A percentile compares a stretch with the other conserved stretches of the same genome.
These are phyloP conservation scores for Erigeron canadensis DNA, from an alignment of 129 eudicot genomes.

Conservation along the genomic window DNA sequence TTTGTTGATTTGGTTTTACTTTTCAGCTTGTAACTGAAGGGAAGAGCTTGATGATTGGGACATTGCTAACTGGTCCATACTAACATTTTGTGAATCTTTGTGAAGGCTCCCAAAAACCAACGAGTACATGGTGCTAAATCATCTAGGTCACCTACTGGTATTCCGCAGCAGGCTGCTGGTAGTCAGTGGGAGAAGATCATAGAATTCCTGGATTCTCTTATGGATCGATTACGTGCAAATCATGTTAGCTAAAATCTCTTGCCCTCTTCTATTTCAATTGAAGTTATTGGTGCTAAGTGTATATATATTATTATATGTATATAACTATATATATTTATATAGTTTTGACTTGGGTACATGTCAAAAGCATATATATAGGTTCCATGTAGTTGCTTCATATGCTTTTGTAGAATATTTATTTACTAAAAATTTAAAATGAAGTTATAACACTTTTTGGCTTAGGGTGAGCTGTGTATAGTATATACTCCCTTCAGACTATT, in stretches of 20 bases:
- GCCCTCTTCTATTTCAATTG: constrained; percentile 9
- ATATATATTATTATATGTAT: no score
- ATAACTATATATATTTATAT: not conserved
- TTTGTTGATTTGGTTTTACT: not conserved
- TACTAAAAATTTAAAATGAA: no score
- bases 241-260: constrained; percentile 52
- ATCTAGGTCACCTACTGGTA: constrained; percentile 70
- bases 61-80: constrained; percentile 9
- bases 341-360: not conserved
- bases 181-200: constrained; percentile 97
- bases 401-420: not conserved
- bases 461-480: no score
- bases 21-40: not conserved
- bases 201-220: constrained; percentile 88
- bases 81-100: not conserved
- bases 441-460: not conserved
- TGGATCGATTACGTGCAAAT: constrained; percentile 77
- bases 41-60: not conserved
- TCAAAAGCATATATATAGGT: not conserved
- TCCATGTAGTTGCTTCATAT: constrained; percentile 2
- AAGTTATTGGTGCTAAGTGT: constrained; percentile 3
- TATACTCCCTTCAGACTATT: not conserved
- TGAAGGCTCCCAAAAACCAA: constrained; percentile 84
- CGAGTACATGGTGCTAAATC: constrained; percentile 91
- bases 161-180: constrained; percentile 67